These are phyloP conservation scores for Pyricularia sp. DNA, from an alignment of 2,329 filamentous ascomycete genomes.

Conservation along the genomic window DNA sequence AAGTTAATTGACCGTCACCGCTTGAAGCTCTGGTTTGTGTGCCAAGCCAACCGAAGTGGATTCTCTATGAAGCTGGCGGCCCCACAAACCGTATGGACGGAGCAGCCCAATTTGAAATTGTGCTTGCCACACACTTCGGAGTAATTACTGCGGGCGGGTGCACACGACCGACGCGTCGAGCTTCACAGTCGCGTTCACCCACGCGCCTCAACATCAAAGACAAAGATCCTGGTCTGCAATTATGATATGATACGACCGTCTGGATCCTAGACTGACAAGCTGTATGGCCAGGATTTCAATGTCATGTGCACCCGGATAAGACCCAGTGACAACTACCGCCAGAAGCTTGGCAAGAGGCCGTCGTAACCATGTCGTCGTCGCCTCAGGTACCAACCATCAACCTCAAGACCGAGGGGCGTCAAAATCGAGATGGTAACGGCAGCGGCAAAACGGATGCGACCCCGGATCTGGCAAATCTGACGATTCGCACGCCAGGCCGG, in stretches of 20 bases:
- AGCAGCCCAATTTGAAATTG: neutral
- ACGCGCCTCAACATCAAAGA: neutral
- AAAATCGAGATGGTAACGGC: neutral
- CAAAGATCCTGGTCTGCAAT: neutral
- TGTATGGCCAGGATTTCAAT: neutral
- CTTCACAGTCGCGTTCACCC: neutral
- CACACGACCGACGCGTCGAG: neutral
- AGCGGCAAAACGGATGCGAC: neutral
- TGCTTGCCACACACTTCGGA: neutral
- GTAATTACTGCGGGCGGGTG: neutral
- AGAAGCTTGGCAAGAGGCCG: neutral
- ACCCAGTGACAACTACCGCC: neutral
- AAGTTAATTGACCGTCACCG: too few species aligned
- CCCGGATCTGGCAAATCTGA: neutral
- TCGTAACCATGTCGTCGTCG: neutral
- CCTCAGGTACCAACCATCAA: neutral
- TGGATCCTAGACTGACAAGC: neutral
- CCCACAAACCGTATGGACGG: neutral
- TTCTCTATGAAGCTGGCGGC: neutral
- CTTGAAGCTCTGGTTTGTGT: neutral
- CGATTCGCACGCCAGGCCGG: constrained; percentile 1
- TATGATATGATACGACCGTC: neutral
- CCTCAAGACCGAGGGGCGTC: neutral
- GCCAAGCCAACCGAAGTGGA: neutral
- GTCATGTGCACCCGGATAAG: neutral